Base-by-base conservation (phyloP, 2,329 filamentous ascomycete genomes). In the Graphilbum fragrans region DNA sequence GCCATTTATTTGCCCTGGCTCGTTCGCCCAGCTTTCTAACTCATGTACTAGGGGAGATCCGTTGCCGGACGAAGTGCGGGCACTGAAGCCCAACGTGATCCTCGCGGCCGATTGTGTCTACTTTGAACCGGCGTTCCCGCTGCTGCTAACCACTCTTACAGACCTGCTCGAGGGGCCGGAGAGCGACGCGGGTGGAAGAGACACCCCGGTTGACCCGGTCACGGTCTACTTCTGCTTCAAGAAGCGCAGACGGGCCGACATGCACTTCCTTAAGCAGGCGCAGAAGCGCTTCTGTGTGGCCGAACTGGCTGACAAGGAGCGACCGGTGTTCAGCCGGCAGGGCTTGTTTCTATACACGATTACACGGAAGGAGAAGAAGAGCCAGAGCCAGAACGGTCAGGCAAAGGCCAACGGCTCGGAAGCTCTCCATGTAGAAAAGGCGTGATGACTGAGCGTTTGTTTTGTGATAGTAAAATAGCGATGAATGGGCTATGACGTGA, bases 91-190 rank as follows among this genome's bases (percentile, higher is more conserved):
- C 17, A 78, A 88, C 53, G 69, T 94, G 42, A 79, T 98, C 42
- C 72, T 96, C n/a, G 92, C 92, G 4, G 90, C 88, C 33, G 92
- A 96, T 60, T 96, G 90, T 62, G 87, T 94, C 38, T 98, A 96
- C 66, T 94, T 94, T 59, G 92, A 96, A 61, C 87, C 90, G 3
- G 86, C 92, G 1, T 96, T 96, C 55, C 88, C 90, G 23, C 68
- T 95, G 27, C 71, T 98, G 37, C 72, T 92, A 55, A 65, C 77
- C 48, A 96, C 90, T 6, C 64, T 96, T 49, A 67, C 74, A 45
- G 77, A 84, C 47, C 67, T 95, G 37, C 68, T 94, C 87, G 81
- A n/a, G 9, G 7, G 17, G 2, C 58, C 81, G 82, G 17, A 4
- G 22, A 35, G 14, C 31, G 40, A 35, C 29, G 39, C 37, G 16